Evolutionary conservation across 2,329 filamentous ascomycete species (phyloP).

Genomic region (Ceratocystis cubensis): DNA sequence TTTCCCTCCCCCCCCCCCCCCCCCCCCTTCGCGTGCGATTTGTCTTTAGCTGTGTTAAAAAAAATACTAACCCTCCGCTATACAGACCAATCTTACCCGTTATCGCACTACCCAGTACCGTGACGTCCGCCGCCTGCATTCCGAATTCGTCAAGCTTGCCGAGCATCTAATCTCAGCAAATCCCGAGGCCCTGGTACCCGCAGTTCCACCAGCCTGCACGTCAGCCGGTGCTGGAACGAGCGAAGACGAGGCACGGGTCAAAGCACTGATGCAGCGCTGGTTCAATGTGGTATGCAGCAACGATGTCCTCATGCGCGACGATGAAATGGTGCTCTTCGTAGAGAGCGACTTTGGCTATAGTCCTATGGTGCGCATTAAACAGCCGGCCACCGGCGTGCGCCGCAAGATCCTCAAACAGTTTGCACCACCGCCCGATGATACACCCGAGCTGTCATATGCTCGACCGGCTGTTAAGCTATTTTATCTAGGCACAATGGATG

Average conservation of each 20-base stretch:
- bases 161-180: slow-evolving; percentile 96
- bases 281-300: slow-evolving; percentile 86
- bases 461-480: slow-evolving; percentile 89
- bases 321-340: slow-evolving; percentile 97
- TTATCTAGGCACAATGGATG: slow-evolving; percentile 89
- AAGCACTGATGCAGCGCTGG: slow-evolving; percentile 84
- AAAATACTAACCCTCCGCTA: background rate
- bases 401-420: slow-evolving; percentile 97
- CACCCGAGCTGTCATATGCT: slow-evolving; percentile 80
- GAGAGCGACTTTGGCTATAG: slow-evolving; percentile 98
- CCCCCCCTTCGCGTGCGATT: background rate
- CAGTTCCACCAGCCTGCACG: slow-evolving; percentile 86
- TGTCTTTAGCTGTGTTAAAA: background rate
- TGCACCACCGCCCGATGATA: slow-evolving; percentile 91
- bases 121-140: slow-evolving; percentile 88
- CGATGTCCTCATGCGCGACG: slow-evolving; percentile 84
- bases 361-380: slow-evolving; percentile 86
- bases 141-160: slow-evolving; percentile 91
- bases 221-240: slow-evolving; percentile 91
- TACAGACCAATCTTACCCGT: slow-evolving; percentile 90
- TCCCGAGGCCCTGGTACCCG: slow-evolving; percentile 85
- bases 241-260: slow-evolving; percentile 83
- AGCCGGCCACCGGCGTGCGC: slow-evolving; percentile 88
- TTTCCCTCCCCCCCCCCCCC: background rate
- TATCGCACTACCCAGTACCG: slow-evolving; percentile 97